phyloP scores from a whole-genome alignment of 805 yeast species.

The Cyberlindnera mrakii region DNA sequence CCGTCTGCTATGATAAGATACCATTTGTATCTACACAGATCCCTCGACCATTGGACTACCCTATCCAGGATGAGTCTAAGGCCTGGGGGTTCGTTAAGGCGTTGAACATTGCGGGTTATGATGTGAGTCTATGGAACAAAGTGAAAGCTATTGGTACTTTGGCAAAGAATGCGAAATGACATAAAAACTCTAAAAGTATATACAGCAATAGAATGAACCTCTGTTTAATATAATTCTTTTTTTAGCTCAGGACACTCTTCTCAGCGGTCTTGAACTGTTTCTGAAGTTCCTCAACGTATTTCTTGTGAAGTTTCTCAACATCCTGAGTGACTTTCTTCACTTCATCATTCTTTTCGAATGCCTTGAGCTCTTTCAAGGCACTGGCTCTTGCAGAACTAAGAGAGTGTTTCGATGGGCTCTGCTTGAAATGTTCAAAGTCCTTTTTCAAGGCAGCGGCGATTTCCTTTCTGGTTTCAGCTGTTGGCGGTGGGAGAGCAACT shows the following conservation, averaged over 20 bases:
- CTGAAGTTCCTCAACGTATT: conserved; percentile 50
- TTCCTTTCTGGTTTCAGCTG: conserved; percentile 57
- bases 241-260: conserved; percentile 29
- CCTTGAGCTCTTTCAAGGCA: conserved; percentile 49
- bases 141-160: conserved; percentile 47
- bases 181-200: background rate
- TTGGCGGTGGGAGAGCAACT: conserved; percentile 69
- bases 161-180: conserved; percentile 38
- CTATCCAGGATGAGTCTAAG: conserved; percentile 68
- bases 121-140: conserved; percentile 64
- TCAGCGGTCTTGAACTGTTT: conserved; percentile 53
- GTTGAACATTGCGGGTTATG: conserved; percentile 81
- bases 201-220: background rate
- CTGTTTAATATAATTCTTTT: background rate
- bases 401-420: conserved; percentile 39
- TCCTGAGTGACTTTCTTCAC: conserved; percentile 50
- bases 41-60: conserved; percentile 89
- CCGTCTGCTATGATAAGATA: conserved; percentile 78
- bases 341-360: conserved; percentile 41
- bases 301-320: conserved; percentile 66
- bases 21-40: conserved; percentile 76
- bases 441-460: conserved; percentile 56
- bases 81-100: conserved; percentile 89
- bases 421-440: conserved; percentile 57
- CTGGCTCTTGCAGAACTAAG: conserved; percentile 53